phyloP scores from a whole-genome alignment of 805 yeast species.

The Starmerella geochares region DNA sequence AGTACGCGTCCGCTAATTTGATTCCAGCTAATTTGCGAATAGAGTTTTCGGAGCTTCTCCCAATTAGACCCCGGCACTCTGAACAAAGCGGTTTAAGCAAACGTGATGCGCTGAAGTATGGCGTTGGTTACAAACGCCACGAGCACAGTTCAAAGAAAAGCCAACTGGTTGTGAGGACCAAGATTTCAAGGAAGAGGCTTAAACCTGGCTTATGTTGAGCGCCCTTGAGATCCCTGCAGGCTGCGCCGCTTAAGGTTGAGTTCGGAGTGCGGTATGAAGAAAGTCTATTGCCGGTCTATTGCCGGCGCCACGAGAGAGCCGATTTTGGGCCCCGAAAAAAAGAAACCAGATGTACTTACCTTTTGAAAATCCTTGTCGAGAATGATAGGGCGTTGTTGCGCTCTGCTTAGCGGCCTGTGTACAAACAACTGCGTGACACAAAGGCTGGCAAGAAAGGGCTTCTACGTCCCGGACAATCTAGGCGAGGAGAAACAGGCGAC shows the following conservation, averaged over 20 bases:
- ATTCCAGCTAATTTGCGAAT: conserved; percentile 4
- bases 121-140: not conserved
- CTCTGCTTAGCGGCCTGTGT: not conserved
- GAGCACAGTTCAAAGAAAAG: too few relatives aligned
- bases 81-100: too few relatives aligned
- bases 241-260: conserved; percentile 3
- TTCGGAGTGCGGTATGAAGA: not conserved
- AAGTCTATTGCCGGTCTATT: not conserved
- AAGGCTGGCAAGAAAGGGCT: not conserved
- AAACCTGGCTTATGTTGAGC: not conserved
- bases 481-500: not conserved
- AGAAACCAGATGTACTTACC: conserved; percentile 1
- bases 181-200: not conserved
- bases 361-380: not conserved
- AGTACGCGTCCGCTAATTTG: conserved; percentile 3
- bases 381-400: not conserved
- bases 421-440: not conserved
- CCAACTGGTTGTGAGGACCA: not conserved
- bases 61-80: not conserved
- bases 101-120: too few relatives aligned
- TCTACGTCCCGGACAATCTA: not conserved
- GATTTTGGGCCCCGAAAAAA: not conserved
- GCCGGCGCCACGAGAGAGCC: not conserved
- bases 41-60: not conserved
- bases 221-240: not conserved